Conservation (phyloP, 306 rosid species). For the Luffa acutangula region DNA sequence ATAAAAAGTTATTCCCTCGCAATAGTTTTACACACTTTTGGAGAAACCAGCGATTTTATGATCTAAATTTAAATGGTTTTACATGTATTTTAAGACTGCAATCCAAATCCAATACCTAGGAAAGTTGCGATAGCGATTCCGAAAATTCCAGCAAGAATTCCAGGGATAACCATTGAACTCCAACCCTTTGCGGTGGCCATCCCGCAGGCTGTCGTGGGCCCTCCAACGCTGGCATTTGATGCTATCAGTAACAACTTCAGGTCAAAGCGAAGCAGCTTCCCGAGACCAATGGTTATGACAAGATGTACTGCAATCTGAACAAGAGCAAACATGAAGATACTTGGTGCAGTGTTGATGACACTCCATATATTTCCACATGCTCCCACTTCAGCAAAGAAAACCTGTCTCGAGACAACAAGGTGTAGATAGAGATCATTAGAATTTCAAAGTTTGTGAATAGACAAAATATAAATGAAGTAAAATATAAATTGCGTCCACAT, state of each 20-base stretch:
- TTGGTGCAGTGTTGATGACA: constrained; percentile 38
- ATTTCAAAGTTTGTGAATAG: background rate
- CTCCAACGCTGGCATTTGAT: constrained; percentile 47
- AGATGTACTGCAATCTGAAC: constrained; percentile 34
- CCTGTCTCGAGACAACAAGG: constrained; percentile 9
- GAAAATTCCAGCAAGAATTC: constrained; percentile 72
- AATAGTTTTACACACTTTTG: background rate
- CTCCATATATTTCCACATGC: constrained; percentile 36
- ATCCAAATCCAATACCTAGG: constrained; percentile 57
- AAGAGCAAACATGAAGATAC: constrained; percentile 26
- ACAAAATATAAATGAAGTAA: too few species aligned
- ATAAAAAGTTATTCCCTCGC: background rate
- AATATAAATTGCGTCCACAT: background rate
- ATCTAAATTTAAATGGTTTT: background rate
- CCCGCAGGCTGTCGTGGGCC: constrained; percentile 48
- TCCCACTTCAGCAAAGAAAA: constrained; percentile 41
- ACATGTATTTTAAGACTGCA: constrained; percentile 37
- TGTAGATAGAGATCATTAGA: background rate
- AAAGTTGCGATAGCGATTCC: constrained; percentile 64
- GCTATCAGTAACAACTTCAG: constrained; percentile 34
- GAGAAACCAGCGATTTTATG: background rate
- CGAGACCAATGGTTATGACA: constrained; percentile 32
- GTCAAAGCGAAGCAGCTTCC: constrained; percentile 32
- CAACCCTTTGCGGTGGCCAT: constrained; percentile 69
- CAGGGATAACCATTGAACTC: constrained; percentile 56